Percentiles rank a stretch among this genome's conserved stretches.
Evolutionary conservation across 2,329 filamentous ascomycete genomes (phyloP).

Genomic region (Ceratocystis destructans): DNA sequence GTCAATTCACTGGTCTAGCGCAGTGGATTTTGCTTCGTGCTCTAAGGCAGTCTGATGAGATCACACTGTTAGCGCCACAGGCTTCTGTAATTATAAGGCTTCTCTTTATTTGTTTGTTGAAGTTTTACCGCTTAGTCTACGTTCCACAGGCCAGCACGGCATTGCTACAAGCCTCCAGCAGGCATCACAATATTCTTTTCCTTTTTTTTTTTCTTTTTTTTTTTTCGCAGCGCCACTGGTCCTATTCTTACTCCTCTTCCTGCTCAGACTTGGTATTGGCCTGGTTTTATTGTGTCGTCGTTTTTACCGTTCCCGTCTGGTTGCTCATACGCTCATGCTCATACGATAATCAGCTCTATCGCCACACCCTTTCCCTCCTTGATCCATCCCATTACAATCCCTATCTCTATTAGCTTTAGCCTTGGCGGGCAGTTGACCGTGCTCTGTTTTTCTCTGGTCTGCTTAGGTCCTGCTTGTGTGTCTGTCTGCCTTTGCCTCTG

Average conservation of each 20-base stretch:
- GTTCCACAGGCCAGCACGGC: no score
- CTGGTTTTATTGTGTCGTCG: neutral
- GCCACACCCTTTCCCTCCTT: neutral
- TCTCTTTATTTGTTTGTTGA: no score
- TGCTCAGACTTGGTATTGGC: no score
- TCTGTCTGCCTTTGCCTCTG: no score
- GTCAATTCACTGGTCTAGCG: no score
- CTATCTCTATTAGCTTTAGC: neutral
- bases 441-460: neutral
- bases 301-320: neutral
- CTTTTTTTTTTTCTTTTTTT: neutral
- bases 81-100: no score
- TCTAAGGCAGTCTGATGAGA: no score
- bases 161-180: no score
- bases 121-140: no score
- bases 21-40: no score
- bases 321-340: neutral
- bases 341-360: conserved; percentile 9
- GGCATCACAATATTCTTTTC: neutral
- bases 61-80: no score
- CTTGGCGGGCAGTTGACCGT: conserved; percentile 1
- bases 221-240: neutral
- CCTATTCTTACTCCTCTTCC: neutral
- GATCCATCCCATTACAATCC: neutral
- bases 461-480: no score